Evolutionary conservation across 495 filamentous ascomycete species (phyloP).

Genomic region (Xanthoparmelia taractica): DNA sequence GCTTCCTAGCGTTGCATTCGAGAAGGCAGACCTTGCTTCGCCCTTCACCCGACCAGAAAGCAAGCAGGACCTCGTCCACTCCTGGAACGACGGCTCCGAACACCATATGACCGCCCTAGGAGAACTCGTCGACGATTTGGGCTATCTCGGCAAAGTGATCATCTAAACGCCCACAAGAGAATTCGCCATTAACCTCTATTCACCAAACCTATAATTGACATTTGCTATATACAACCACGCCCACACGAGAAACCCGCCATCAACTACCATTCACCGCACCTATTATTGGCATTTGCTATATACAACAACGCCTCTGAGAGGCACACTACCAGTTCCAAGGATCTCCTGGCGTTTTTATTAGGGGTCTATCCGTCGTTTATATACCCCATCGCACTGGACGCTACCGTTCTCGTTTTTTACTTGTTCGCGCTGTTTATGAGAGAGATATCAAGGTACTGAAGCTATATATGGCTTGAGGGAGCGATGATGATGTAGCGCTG

Average conservation of each 20-base stretch:
- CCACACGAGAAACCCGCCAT: no score
- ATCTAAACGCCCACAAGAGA: slow-evolving; percentile 16
- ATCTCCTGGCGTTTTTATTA: background rate
- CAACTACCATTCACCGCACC: no score
- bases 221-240: background rate
- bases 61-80: slow-evolving; percentile 22
- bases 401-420: background rate
- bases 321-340: background rate
- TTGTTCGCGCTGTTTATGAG: background rate
- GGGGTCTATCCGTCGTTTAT: background rate
- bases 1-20: slow-evolving; percentile 15
- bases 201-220: background rate
- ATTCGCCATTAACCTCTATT: no score
- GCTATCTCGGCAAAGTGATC: slow-evolving; percentile 47
- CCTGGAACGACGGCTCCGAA: slow-evolving; percentile 33
- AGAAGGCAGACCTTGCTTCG: background rate
- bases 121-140: slow-evolving; percentile 46
- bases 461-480: no score
- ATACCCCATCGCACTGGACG: background rate
- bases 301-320: background rate
- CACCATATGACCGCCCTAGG: slow-evolving; percentile 34
- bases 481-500: background rate
- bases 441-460: no score
- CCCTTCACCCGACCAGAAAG: background rate
- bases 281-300: background rate